A percentile compares a stretch with the other conserved stretches of the same genome.
These are phyloP conservation scores for Tilletia horrida DNA, from an alignment of 1,284 basidiomycete genomes.

Conservation along the genomic window DNA sequence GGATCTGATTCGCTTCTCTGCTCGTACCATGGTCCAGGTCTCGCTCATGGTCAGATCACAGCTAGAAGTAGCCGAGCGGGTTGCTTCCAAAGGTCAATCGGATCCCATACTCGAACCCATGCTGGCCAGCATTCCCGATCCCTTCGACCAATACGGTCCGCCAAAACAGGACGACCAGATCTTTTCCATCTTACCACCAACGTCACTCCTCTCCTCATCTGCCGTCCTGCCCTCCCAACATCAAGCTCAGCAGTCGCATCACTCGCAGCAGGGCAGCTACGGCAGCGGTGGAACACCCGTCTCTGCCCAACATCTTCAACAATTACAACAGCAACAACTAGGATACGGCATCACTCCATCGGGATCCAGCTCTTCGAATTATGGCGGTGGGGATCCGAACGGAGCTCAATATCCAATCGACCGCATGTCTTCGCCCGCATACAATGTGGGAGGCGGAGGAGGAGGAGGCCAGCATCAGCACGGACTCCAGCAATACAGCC, in stretches of 20 bases:
- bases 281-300: not conserved
- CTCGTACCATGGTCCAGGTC: constrained; percentile 20
- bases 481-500: too few species aligned
- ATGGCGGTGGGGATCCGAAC: too few species aligned
- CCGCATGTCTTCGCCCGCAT: too few species aligned
- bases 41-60: constrained; percentile 44
- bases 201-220: constrained; percentile 9
- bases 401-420: too few species aligned
- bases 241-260: not conserved
- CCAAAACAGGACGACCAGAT: constrained; percentile 83
- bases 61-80: constrained; percentile 61
- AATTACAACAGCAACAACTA: not conserved
- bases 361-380: too few species aligned
- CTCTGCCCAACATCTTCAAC: not conserved
- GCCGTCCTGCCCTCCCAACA: not conserved
- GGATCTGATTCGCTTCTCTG: not conserved
- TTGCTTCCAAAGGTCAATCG: constrained; percentile 77
- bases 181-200: constrained; percentile 67
- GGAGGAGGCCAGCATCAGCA: too few species aligned
- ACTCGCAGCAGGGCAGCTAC: not conserved
- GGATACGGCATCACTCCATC: too few species aligned
- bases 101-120: constrained; percentile 88
- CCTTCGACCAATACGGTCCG: constrained; percentile 86
- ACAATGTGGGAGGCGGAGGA: too few species aligned
- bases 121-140: constrained; percentile 82